Conservation (phyloP, 495 filamentous ascomycete genomes). For the Niebla homalea region DNA sequence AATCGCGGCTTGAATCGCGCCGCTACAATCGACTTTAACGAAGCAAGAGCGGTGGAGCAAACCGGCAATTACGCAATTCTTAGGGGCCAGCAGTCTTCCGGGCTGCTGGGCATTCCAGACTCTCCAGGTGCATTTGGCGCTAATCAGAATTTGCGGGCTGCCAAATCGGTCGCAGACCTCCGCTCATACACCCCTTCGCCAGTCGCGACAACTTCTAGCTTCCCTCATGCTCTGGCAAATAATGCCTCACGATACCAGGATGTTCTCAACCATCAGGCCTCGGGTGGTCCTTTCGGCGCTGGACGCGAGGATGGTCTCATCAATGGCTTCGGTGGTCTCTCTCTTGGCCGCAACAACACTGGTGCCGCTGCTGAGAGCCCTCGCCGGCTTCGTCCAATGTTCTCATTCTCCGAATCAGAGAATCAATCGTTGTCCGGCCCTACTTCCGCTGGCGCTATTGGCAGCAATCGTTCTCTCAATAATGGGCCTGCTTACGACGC, state of each 20-base stretch:
- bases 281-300: conserved; percentile 45
- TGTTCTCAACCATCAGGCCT: conserved; percentile 43
- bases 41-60: conserved; percentile 58
- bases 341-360: conserved; percentile 37
- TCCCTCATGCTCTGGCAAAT: conserved; percentile 56
- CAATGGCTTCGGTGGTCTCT: conserved; percentile 53
- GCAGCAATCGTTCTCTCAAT: conserved; percentile 67
- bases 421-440: conserved; percentile 23
- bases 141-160: conserved; percentile 70
- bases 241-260: conserved; percentile 52
- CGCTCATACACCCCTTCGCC: conserved; percentile 92
- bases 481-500: conserved; percentile 51
- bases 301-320: conserved; percentile 54
- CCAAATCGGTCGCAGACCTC: conserved; percentile 93
- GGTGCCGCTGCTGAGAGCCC: conserved; percentile 40
- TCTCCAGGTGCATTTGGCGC: conserved; percentile 59
- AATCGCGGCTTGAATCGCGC: conserved; percentile 79
- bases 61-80: conserved; percentile 54
- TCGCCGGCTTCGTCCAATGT: conserved; percentile 49
- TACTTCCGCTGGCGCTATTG: conserved; percentile 56
- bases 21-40: conserved; percentile 96
- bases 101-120: conserved; percentile 70
- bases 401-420: conserved; percentile 51
- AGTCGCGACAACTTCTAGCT: conserved; percentile 75
- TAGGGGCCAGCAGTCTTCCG: conserved; percentile 55